phyloP scores from a whole-genome alignment of 2,329 filamentous ascomycete genomes.

The Phaeophleospora eucalypticola region DNA sequence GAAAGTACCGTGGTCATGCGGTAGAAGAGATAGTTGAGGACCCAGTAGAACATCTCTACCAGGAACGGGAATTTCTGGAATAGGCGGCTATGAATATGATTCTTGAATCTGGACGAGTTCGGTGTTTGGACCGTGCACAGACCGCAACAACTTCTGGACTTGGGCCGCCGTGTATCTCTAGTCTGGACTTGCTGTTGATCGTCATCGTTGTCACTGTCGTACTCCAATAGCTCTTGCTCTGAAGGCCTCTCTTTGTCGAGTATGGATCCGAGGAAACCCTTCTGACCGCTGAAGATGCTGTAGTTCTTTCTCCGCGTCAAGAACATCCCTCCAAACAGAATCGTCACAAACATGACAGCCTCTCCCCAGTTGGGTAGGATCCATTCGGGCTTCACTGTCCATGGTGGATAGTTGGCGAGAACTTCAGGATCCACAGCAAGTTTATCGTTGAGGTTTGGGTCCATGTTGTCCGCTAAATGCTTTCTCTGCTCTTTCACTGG shows the following conservation, averaged over 20 bases:
- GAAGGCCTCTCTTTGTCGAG: slow-evolving; percentile 28
- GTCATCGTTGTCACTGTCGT: slow-evolving; percentile 35
- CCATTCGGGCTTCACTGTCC: slow-evolving; percentile 17
- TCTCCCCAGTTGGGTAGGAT: slow-evolving; percentile 19
- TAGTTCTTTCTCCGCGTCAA: slow-evolving; percentile 46
- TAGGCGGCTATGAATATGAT: slow-evolving; percentile 57
- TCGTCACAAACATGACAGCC: slow-evolving; percentile 44
- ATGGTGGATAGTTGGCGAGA: slow-evolving; percentile 11
- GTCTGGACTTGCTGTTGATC: slow-evolving; percentile 18
- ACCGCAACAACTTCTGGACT: slow-evolving; percentile 51
- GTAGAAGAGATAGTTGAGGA: slow-evolving; percentile 62
- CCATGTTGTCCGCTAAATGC: not conserved
- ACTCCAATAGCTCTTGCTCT: slow-evolving; percentile 33
- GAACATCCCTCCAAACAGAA: slow-evolving; percentile 48
- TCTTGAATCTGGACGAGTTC: slow-evolving; percentile 51
- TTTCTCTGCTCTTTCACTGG: not conserved
- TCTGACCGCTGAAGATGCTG: slow-evolving; percentile 36
- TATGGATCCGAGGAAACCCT: slow-evolving; percentile 27
- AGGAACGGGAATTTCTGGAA: slow-evolving; percentile 65
- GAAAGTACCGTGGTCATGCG: slow-evolving; percentile 44
- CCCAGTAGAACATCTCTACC: slow-evolving; percentile 71
- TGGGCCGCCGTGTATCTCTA: slow-evolving; percentile 25
- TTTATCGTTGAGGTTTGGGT: not conserved
- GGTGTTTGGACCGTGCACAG: slow-evolving; percentile 38
- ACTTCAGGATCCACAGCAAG: slow-evolving; percentile 2